Percentiles rank a stretch among this genome's conserved stretches.
These are phyloP conservation scores for Hyaloperonospora arabidopsidis DNA, from an alignment of 352 stramenopile genomes.

Conservation along the genomic window DNA sequence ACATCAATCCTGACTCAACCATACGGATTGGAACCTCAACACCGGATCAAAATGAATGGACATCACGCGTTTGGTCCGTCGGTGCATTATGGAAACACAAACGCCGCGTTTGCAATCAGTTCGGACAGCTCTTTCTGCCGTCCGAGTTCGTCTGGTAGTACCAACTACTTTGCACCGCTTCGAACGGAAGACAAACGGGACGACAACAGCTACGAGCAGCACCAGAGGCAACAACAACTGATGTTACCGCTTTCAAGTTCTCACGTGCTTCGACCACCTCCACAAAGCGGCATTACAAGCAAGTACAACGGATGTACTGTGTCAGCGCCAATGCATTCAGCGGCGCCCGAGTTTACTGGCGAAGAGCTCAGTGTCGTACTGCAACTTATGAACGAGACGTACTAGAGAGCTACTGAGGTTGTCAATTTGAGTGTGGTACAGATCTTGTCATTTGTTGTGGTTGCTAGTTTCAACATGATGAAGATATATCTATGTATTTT, in stretches of 20 bases:
- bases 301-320: conserved; percentile 48
- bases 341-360: conserved; percentile 36
- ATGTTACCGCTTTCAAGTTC: conserved; percentile 25
- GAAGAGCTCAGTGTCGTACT: conserved; percentile 44
- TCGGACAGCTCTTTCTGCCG: conserved; percentile 24
- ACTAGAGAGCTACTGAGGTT: conserved; percentile 41
- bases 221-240: conserved; percentile 19
- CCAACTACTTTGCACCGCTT: conserved; percentile 27
- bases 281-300: conserved; percentile 30
- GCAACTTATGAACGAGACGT: conserved; percentile 46
- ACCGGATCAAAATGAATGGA: no score
- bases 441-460: no score
- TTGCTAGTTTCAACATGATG: no score
- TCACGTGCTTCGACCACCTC: conserved; percentile 54
- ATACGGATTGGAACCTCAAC: no score
- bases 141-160: conserved; percentile 14
- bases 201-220: conserved; percentile 25
- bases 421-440: conserved; percentile 59
- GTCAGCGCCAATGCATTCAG: conserved; percentile 56
- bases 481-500: no score
- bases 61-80: conserved; percentile 16
- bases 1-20: no score
- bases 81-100: conserved; percentile 12
- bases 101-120: conserved; percentile 20
- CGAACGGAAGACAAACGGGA: conserved; percentile 23